phyloP scores from a whole-genome alignment of 108 stramenopile species.

The Nannochloropsis oceanica region DNA sequence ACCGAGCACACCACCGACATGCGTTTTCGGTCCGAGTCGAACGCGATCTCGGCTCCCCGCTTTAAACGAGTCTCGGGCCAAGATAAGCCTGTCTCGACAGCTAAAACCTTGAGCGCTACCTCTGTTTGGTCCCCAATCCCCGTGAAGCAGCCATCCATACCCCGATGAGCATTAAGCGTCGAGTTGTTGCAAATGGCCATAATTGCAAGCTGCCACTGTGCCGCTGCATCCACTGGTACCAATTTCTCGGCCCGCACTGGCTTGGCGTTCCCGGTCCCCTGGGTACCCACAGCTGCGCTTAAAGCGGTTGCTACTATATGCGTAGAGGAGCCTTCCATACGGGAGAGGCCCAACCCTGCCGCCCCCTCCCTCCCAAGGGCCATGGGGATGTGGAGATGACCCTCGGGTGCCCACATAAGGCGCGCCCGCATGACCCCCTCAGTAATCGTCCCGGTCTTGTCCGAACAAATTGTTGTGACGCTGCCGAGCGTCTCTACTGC shows the following conservation, averaged over 20 bases:
- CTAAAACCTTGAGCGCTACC: neutral
- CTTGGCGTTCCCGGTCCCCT: neutral
- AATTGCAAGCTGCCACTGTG: neutral
- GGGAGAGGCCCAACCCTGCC: neutral
- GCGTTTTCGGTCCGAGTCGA: neutral
- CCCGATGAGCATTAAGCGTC: neutral
- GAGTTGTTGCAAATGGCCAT: neutral
- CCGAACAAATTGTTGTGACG: neutral
- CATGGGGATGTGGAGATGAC: neutral
- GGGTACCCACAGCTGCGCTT: neutral
- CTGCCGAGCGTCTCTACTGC: slow-evolving; percentile 3
- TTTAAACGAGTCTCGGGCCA: neutral
- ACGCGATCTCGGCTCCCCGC: neutral
- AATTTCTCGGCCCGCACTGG: neutral
- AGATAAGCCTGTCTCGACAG: neutral
- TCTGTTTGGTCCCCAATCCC: neutral
- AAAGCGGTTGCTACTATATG: neutral
- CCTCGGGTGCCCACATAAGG: neutral
- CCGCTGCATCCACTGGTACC: neutral
- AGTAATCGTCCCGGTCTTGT: slow-evolving; percentile 23
- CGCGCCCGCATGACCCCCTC: neutral
- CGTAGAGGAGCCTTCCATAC: neutral
- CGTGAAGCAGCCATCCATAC: neutral
- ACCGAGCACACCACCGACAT: neutral
- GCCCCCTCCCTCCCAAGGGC: neutral